These are phyloP conservation scores for Halophytophthora batemanensis DNA, from an alignment of 352 stramenopile genomes.

Conservation along the genomic window DNA sequence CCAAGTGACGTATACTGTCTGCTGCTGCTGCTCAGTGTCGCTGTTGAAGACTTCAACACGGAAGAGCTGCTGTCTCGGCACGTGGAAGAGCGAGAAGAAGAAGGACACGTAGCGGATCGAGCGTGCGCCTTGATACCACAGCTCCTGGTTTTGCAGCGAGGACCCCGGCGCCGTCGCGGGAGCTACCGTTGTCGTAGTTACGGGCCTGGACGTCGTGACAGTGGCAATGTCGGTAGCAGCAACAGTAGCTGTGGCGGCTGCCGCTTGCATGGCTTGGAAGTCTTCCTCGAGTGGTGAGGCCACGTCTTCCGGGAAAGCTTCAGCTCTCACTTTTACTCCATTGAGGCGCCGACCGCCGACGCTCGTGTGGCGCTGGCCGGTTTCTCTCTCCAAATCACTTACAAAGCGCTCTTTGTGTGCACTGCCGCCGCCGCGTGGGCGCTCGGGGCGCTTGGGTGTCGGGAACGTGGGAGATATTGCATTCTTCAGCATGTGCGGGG, in stretches of 20 bases:
- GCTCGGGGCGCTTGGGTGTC: slow-evolving; percentile 54
- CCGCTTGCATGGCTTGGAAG: slow-evolving; percentile 34
- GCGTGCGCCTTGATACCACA: slow-evolving; percentile 73
- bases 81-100: slow-evolving; percentile 71
- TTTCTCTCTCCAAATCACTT: slow-evolving; percentile 67
- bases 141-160: slow-evolving; percentile 40
- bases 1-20: slow-evolving; percentile 70
- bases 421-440: slow-evolving; percentile 37
- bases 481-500: slow-evolving; percentile 21
- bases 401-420: slow-evolving; percentile 74
- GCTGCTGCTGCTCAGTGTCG: slow-evolving; percentile 69
- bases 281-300: slow-evolving; percentile 47
- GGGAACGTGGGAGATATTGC: slow-evolving; percentile 18
- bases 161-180: slow-evolving; percentile 15
- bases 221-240: too few relatives aligned
- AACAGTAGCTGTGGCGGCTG: slow-evolving; percentile 7
- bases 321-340: slow-evolving; percentile 26
- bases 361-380: slow-evolving; percentile 48
- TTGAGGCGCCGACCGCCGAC: slow-evolving; percentile 26
- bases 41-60: slow-evolving; percentile 79
- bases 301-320: slow-evolving; percentile 25
- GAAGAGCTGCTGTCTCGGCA: slow-evolving; percentile 60
- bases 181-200: slow-evolving; percentile 7
- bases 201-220: slow-evolving; percentile 1
- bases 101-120: slow-evolving; percentile 60